Conservation (phyloP, 495 filamentous ascomycete species). For the Mycothermus thermophilus region DNA sequence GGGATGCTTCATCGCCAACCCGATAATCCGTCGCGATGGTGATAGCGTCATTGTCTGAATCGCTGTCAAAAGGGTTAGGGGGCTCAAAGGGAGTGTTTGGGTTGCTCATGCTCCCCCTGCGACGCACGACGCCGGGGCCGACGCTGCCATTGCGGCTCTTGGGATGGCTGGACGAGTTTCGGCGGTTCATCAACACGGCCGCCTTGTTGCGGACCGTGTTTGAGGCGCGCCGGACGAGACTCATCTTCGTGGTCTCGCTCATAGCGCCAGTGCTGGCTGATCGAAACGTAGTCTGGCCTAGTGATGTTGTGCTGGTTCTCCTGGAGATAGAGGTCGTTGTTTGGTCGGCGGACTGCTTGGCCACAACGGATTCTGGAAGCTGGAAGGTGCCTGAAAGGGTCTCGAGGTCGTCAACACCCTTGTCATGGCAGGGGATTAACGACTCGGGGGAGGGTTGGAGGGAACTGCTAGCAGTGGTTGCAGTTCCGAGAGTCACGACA, state of each 20-base stretch:
- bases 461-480: conserved; percentile 26
- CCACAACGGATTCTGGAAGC: conserved; percentile 29
- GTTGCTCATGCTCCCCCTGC: conserved; percentile 75
- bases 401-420: conserved; percentile 14
- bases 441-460: conserved; percentile 30
- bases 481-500: conserved; percentile 19
- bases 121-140: conserved; percentile 74
- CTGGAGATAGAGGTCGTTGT: conserved; percentile 14
- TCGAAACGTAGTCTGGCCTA: conserved; percentile 12
- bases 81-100: conserved; percentile 36
- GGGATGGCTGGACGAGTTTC: conserved; percentile 59
- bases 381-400: conserved; percentile 14
- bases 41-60: conserved; percentile 49
- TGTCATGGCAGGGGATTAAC: conserved; percentile 17
- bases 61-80: conserved; percentile 41
- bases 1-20: conserved; percentile 16
- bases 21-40: conserved; percentile 24
- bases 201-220: conserved; percentile 25
- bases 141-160: conserved; percentile 72
- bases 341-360: conserved; percentile 2
- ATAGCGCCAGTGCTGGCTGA: conserved; percentile 21
- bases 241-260: conserved; percentile 24
- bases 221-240: conserved; percentile 34
- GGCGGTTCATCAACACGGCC: conserved; percentile 21
- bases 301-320: conserved; percentile 26